Evolutionary conservation across 495 filamentous ascomycete genomes (phyloP), one percentile per base, ranked within the genome.

Genomic region (Neurospora cerealis): DNA sequence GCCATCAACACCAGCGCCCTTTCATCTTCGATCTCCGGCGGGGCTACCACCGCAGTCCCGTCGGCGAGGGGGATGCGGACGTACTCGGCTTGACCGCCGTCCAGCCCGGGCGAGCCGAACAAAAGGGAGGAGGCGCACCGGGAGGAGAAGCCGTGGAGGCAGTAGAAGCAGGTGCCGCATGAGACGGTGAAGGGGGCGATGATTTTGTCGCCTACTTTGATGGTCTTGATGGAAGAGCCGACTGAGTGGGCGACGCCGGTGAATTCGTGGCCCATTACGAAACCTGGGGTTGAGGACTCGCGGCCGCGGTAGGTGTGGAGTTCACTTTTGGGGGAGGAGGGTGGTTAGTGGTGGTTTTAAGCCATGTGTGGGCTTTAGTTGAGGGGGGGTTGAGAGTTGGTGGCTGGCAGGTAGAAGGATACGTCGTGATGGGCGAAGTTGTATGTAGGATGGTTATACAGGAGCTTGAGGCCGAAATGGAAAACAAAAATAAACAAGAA

Each of bases 1-100:
- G 93, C 93, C 92, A 95, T 95, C 15, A 98, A 87, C n/a, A 97
- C 90, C 69, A 97, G 84, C 37, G 88, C 89, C 73, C 93, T 89
- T 28, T 66, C 54, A 75, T 95, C 91, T 24, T 91, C 87, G 69
- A 97, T 91, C 34, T 87, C 91, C 39, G 89, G 79, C 0, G 95
- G 93, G 1, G 94, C 91, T 74, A 90, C 91, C 79, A 94, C 88
- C 3, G 91, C 89, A 3, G 94, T 96, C 17, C 91, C 89, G 76
- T 97, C 94, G 60, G 96, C 95, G 73, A 92, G 84, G 4, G 95
- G 96, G 17, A 97, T 88, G 17, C 95, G 90, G 69, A 97, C 92
- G 81, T 91, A 98, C 85, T 97, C 91, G 38, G 96, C 95, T 82
- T 99, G 95, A 6, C 87, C 93, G 73, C 96, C 96, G 79, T 97